Evolutionary conservation across 257 asterid genomes (phyloP), one percentile per base, ranked within the genome.

Genomic region (Solanum virginianum): DNA sequence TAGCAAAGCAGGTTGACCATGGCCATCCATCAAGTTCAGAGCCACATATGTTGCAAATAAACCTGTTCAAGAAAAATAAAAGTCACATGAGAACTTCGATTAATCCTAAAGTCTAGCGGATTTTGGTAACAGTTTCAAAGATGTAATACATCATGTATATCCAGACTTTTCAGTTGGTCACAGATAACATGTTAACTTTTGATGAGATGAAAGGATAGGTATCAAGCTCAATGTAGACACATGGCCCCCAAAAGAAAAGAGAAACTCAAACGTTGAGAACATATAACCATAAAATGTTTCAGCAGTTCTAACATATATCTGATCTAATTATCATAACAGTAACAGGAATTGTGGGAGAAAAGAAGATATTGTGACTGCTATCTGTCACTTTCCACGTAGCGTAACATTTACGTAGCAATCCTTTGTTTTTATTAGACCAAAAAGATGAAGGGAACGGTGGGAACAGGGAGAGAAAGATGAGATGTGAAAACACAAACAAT

Each of bases 1-100:
- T 36, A 97, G 99, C 91, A 97, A 88, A 49, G 98, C 99, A 11
- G 99, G 99, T 71, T 97, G 98, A 62, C 99, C 99, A 79, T 92
- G 97, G 69, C 99, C 99, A 49, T 95, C 98, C 98, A 94, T 97
- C 93, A 97, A 84, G 89, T 92, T 95, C 81, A 97, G 94, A 68
- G 97, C 99, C 90, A 95, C 94, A 47, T 97, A 97, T 22, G 99
- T 97, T 41, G 92, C 85, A 79, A 95, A 91, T 89, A 97, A 98
- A 88, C 98, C 99, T 96, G 90, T 74, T 47, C 82, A 51, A 51
- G 63, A 77, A 77, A 77, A 51, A 77, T 51, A 15, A 24, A 8
- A 49, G 45, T 49, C 82, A 75, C 51, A 77, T 54, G 41, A 51
- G 39, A 74, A 47, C 81, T n/a, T 15, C n/a, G 6, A 7, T 4